A percentile compares a stretch with the other conserved stretches of the same genome.
These are phyloP conservation scores for Vitellaria paradoxa DNA, from an alignment of 179 eudicot species.

Conservation along the genomic window DNA sequence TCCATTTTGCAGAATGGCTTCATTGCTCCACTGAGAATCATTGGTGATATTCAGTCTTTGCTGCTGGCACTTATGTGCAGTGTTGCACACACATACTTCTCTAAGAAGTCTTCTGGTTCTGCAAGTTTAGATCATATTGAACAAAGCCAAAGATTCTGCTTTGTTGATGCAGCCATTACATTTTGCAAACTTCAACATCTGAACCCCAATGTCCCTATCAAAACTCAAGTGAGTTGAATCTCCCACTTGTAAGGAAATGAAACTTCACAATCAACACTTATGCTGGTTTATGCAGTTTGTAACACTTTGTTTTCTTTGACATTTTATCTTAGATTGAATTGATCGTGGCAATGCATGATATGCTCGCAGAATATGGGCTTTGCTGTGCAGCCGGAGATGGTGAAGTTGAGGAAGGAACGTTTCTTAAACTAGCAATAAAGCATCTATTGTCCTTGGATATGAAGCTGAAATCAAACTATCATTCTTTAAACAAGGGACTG, in stretches of 20 bases:
- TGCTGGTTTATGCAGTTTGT: background rate
- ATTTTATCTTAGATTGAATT: conserved; percentile 60
- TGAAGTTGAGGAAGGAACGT: conserved; percentile 90
- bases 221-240: conserved; percentile 66
- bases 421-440: conserved; percentile 93
- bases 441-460: conserved; percentile 84
- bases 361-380: conserved; percentile 91
- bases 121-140: conserved; percentile 51
- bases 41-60: conserved; percentile 72
- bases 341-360: conserved; percentile 78
- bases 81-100: conserved; percentile 51
- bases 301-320: background rate
- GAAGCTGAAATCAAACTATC: conserved; percentile 65
- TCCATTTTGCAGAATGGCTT: conserved; percentile 49
- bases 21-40: conserved; percentile 37
- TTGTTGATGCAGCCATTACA: conserved; percentile 77
- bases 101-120: conserved; percentile 56
- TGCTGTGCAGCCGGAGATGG: conserved; percentile 84
- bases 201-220: conserved; percentile 54
- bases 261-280: background rate
- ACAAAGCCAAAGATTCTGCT: conserved; percentile 56
- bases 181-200: conserved; percentile 94
- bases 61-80: conserved; percentile 74
- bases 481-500: conserved; percentile 41
- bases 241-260: conserved; percentile 1